Base-by-base conservation (phyloP, 2,329 filamentous ascomycete species). In the Trichoderma gracile region DNA sequence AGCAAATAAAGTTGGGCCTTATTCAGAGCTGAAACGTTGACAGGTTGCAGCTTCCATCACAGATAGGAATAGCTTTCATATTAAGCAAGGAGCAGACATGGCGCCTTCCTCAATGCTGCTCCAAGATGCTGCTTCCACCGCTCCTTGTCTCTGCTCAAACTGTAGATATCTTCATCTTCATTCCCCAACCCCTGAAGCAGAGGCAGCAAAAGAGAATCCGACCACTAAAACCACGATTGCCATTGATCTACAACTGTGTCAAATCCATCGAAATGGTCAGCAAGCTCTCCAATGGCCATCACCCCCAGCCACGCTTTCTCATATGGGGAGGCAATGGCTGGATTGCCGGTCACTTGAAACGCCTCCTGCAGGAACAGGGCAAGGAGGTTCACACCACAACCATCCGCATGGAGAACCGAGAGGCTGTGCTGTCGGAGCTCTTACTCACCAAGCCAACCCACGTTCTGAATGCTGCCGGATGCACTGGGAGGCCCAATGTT, bases 401-500 rank as follows among this genome's bases (percentile, higher is more conserved):
- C 4, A 78, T 87, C 60, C 86, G 86, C 70, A 89, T 89, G 86
- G 84, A 90, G 74, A 80, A 88, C 70, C 80, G 84, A 67, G 81
- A 84, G 70, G 78, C 78, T 61, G 86, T 89, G 63, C 73, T 83
- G 60, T 77, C 79, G 52, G 82, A 85, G 72, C 79, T 90, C 27
- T 80, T 86, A 55, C 78, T 78, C 57, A 76, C 87, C 73, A 83
- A 84, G 75, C 88, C 87, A 23, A 89, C 86, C 3, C 86, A 89
- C 71, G 86, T 89, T 63, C 77, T 90, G 57, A 89, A 89, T 75
- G 85, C 83, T 66, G 87, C 87, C 54, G 87, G 87, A 66, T 86
- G 82, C 72, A 89, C 86, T 3, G 87, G 88, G 56, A 81, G 86
- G 25, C 87, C 87, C 67, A 90, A 89, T 68, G 86, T 89, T 73